Evolutionary conservation across 225 moss, liverwort and hornwort species (phyloP).

Genomic region (Physcomitrellopsis africana): DNA sequence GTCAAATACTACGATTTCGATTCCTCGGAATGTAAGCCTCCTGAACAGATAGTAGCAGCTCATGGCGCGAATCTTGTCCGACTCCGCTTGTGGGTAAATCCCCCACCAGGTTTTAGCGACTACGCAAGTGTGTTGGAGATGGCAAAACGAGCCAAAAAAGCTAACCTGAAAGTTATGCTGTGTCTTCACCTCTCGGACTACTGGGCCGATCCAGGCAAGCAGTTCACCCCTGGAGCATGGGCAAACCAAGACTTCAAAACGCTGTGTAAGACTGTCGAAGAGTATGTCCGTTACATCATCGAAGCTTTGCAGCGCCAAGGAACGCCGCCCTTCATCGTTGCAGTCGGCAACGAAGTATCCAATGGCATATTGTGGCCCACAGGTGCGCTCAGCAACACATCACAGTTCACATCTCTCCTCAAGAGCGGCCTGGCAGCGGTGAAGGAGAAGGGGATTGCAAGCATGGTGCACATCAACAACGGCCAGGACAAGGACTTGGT

Average conservation of each 20-base stretch:
- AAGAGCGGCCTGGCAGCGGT: slow-evolving; percentile 46
- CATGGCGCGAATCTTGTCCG: slow-evolving; percentile 63
- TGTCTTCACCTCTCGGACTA: slow-evolving; percentile 69
- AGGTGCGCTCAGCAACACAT: slow-evolving; percentile 38
- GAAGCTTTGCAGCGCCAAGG: slow-evolving; percentile 43
- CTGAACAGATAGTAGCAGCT: slow-evolving; percentile 53
- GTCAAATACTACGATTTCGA: slow-evolving; percentile 56
- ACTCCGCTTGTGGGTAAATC: slow-evolving; percentile 62
- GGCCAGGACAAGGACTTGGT: slow-evolving; percentile 58
- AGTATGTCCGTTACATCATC: slow-evolving; percentile 40
- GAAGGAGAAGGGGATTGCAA: slow-evolving; percentile 47
- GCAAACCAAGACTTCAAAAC: slow-evolving; percentile 39
- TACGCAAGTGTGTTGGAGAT: slow-evolving; percentile 52
- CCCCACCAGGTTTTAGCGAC: slow-evolving; percentile 59
- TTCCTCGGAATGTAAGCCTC: slow-evolving; percentile 37
- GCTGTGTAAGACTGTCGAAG: slow-evolving; percentile 40
- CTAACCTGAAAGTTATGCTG: slow-evolving; percentile 51
- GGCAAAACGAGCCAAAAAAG: slow-evolving; percentile 49
- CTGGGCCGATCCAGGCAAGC: slow-evolving; percentile 63
- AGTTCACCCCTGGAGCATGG: slow-evolving; percentile 61
- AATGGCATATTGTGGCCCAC: slow-evolving; percentile 61
- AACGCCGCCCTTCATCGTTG: slow-evolving; percentile 61
- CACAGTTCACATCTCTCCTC: slow-evolving; percentile 52
- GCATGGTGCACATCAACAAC: slow-evolving; percentile 70
- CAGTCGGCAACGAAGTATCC: slow-evolving; percentile 60